Evolutionary conservation across 1,139 yeast species (phyloP), one percentile per base, ranked within the genome.

Genomic region (Hanseniaspora uvarum): DNA sequence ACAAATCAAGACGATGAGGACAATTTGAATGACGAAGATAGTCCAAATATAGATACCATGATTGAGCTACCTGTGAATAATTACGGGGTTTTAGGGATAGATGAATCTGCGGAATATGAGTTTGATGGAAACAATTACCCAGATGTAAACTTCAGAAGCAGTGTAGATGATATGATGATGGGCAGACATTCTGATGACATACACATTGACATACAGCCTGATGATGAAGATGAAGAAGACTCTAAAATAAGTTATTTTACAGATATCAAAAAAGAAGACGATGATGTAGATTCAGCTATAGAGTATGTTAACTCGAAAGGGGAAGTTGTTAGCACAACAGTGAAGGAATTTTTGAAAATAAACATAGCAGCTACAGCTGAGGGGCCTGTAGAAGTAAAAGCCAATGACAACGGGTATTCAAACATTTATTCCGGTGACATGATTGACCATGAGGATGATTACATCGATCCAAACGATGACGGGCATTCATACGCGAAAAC

Each of bases 401-500:
- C 45, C 10, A 11, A 34, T 6, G 16, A 26, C n/a, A 23, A 14
- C 6, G 12, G n/a, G 18, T 34, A 28, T 6, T n/a, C 36, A 16
- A n/a, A 40, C 30, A 11, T 31, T 2, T 39, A 21, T n/a, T 4
- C 33, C 8, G 12, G 23, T 8, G 26, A 41, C 26, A 8, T 40
- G 36, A 24, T 21, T n/a, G 39, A 43, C 16, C 31, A 23, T 26
- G 54, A 18, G 19, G 41, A 52, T 14, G 57, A 55, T 23, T 59
- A 56, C 24, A 60, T 58, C 24, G 62, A 59, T 24, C 92, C 92
- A 2, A 81, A 83, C 63, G 92, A 84, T 65, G 94, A 84, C 62
- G 92, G 92, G 0, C 80, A 79, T 63, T 80, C 85, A 5, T 84
- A 84, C 65, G 79, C 79, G 52, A 81, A 79, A 62, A 73, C 77